Percentiles rank a stretch among this genome's conserved stretches.
Evolutionary conservation across 331 rosid species (phyloP).

Genomic region (Saraca asoca): DNA sequence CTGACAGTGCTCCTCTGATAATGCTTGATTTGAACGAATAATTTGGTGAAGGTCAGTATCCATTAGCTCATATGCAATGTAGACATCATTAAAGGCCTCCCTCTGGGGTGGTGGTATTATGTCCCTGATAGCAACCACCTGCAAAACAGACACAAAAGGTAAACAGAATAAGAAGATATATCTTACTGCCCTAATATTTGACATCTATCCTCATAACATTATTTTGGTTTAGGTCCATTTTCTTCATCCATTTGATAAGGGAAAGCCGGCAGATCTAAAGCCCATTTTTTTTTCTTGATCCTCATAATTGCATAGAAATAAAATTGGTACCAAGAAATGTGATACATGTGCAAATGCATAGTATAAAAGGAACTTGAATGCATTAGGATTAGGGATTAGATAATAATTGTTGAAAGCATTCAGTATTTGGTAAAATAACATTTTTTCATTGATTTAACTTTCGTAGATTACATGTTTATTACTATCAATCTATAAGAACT

Average conservation of each 20-base stretch:
- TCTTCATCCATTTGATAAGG: neutral
- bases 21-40: constrained; percentile 89
- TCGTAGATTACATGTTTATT: too few species aligned
- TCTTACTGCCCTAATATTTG: constrained; percentile 4
- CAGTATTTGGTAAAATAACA: too few species aligned
- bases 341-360: too few species aligned
- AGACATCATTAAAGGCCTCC: constrained; percentile 82
- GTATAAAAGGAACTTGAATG: too few species aligned
- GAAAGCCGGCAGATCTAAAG: too few species aligned
- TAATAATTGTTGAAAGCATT: too few species aligned
- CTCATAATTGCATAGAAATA: too few species aligned
- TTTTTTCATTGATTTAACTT: too few species aligned
- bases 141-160: constrained; percentile 30
- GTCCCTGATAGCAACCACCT: constrained; percentile 97
- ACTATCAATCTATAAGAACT: too few species aligned
- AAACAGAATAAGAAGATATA: constrained; percentile 10
- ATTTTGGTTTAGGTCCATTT: neutral
- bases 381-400: too few species aligned
- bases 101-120: constrained; percentile 95
- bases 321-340: too few species aligned
- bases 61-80: constrained; percentile 98
- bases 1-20: constrained; percentile 99
- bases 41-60: constrained; percentile 98
- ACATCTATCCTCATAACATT: neutral
- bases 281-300: too few species aligned